Conservation (phyloP, 1,284 basidiomycete genomes). For the Schizophyllum amplum region DNA sequence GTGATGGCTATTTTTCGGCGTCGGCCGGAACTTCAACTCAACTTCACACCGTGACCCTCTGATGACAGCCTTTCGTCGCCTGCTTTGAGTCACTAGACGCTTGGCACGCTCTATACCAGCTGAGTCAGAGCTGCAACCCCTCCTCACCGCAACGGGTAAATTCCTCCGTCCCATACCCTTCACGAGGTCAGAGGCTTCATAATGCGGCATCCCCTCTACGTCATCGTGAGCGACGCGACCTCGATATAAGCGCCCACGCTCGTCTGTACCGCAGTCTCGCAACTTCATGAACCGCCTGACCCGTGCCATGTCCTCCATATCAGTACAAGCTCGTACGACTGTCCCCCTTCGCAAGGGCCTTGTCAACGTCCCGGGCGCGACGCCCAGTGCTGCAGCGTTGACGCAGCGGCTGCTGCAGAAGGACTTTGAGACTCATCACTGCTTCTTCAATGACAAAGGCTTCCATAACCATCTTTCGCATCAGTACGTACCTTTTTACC, state of each 20-base stretch:
- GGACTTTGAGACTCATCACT: slow-evolving; percentile 51
- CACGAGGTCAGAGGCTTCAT: no score
- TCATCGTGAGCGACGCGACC: not conserved
- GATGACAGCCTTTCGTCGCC: no score
- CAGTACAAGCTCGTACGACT: not conserved
- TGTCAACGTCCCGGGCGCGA: slow-evolving; percentile 42
- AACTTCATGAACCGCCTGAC: not conserved
- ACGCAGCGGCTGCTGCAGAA: slow-evolving; percentile 42
- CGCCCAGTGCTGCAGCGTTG: slow-evolving; percentile 34
- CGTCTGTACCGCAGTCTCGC: not conserved
- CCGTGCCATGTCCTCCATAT: not conserved
- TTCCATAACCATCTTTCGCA: slow-evolving; percentile 63
- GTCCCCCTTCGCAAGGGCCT: slow-evolving; percentile 27
- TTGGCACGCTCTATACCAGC: no score
- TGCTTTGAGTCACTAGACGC: no score
- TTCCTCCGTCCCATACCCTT: no score
- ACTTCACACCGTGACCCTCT: no score
- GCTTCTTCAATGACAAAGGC: slow-evolving; percentile 39
- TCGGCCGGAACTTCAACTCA: no score
- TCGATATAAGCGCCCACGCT: not conserved
- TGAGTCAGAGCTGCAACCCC: no score
- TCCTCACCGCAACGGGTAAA: no score
- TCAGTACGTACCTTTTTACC: slow-evolving; percentile 28
- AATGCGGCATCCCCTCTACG: not conserved
- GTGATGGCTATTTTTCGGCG: no score